Conservation (phyloP, 495 filamentous ascomycete genomes). For the Talaromyces thailandensis region DNA sequence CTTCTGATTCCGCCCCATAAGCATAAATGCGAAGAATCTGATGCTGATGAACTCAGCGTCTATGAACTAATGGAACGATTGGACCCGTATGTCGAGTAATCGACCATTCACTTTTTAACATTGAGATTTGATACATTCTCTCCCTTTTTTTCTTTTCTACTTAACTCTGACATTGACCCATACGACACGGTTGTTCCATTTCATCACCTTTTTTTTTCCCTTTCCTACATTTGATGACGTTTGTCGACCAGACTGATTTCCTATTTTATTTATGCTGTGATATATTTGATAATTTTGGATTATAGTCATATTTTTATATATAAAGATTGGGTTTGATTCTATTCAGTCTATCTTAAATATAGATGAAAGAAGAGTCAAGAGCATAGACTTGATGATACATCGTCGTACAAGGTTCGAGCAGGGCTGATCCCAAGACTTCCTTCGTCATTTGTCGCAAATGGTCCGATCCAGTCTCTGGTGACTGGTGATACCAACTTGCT, state of each 20-base stretch:
- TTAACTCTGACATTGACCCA: not conserved
- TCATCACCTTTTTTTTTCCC: not conserved
- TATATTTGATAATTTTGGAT: not conserved
- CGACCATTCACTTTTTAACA: not conserved
- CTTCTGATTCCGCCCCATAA: slow-evolving; percentile 6
- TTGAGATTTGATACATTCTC: not conserved
- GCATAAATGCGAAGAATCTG: not conserved
- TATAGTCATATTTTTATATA: not conserved
- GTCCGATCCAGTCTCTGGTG: not conserved
- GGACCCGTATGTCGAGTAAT: not conserved
- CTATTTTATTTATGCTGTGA: not conserved
- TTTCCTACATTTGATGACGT: not conserved
- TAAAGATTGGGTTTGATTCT: not conserved
- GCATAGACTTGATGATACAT: not conserved
- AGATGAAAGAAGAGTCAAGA: not conserved
- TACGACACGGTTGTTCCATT: not conserved
- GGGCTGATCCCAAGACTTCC: not conserved
- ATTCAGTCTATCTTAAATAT: not conserved
- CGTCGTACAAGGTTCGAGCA: not conserved
- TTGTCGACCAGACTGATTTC: not conserved
- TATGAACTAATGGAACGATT: slow-evolving; percentile 3
- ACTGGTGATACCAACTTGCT: not conserved
- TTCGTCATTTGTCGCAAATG: not conserved
- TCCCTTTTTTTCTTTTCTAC: not conserved
- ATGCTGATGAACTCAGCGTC: not conserved